A percentile compares a stretch with the other conserved stretches of the same genome.
phyloP scores from a whole-genome alignment of 129 eudicot genomes.

The Solidago caesia region DNA sequence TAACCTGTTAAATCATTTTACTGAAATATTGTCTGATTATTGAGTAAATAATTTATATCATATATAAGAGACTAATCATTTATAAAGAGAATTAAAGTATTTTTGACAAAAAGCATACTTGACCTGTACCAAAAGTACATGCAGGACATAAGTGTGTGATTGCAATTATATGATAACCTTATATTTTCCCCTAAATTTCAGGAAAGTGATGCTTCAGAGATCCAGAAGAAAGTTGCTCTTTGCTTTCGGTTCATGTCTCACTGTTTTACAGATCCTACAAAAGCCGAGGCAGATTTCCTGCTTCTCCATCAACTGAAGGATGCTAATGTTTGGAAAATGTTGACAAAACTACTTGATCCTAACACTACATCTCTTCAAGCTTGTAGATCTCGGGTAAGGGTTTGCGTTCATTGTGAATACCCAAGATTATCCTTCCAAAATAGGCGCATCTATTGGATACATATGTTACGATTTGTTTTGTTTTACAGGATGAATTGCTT shows the following conservation, averaged over 20 bases:
- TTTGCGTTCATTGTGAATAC: background rate
- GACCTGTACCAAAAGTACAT: background rate
- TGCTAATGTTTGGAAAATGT: constrained; percentile 78
- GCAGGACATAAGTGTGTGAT: background rate
- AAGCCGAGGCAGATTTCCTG: constrained; percentile 77
- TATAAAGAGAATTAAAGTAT: background rate
- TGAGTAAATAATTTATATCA: background rate
- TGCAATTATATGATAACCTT: background rate
- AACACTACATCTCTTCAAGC: constrained; percentile 55
- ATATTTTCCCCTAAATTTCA: constrained; percentile 21
- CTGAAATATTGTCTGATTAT: too few relatives aligned
- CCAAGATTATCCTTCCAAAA: background rate
- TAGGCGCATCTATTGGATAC: constrained; percentile 3
- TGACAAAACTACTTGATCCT: constrained; percentile 67
- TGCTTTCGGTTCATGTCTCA: constrained; percentile 79
- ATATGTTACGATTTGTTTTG: background rate
- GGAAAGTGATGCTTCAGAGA: constrained; percentile 67
- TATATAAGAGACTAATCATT: background rate
- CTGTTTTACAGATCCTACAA: constrained; percentile 71
- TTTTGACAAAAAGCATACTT: background rate
- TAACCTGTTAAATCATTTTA: too few relatives aligned
- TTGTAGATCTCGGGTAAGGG: constrained; percentile 56
- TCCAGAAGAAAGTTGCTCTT: constrained; percentile 55
- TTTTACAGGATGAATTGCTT: constrained; percentile 72
- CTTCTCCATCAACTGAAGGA: constrained; percentile 86